phyloP scores from a whole-genome alignment of 768 basidiomycete genomes.

The Tubosaeta sp. region DNA sequence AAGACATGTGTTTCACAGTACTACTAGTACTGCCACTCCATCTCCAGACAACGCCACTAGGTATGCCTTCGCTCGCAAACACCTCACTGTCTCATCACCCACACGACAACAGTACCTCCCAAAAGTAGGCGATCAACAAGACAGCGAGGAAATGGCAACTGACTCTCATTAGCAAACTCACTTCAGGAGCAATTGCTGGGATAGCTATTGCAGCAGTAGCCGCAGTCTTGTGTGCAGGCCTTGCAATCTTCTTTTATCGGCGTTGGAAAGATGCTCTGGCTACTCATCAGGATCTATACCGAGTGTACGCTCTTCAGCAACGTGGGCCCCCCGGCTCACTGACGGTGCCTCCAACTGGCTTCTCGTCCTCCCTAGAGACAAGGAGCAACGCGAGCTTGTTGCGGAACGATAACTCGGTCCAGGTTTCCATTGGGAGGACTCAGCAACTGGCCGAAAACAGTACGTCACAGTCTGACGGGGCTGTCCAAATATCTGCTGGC shows the following conservation, averaged over 20 bases:
- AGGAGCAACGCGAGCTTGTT: constrained; percentile 10
- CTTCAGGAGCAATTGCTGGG: constrained; percentile 23
- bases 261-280: constrained; percentile 26
- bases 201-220: constrained; percentile 13
- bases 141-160: background rate
- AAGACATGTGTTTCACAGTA: background rate
- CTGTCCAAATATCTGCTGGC: background rate
- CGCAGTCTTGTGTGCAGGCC: constrained; percentile 11
- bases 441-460: constrained; percentile 5
- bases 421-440: background rate
- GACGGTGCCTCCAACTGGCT: constrained; percentile 4
- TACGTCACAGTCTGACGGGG: background rate
- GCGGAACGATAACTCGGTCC: constrained; percentile 4
- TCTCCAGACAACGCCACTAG: background rate
- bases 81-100: background rate
- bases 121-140: constrained; percentile 10
- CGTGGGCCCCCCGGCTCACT: background rate
- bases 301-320: constrained; percentile 10
- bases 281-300: constrained; percentile 11
- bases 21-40: background rate
- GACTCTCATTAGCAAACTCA: constrained; percentile 11
- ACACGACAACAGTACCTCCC: background rate
- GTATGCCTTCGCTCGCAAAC: background rate
- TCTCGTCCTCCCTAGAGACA: constrained; percentile 21
- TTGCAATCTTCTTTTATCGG: constrained; percentile 24